Percentiles rank a stretch among this genome's conserved stretches.
phyloP scores from a whole-genome alignment of 2,329 filamentous ascomycete genomes.

The Claviceps citrina region DNA sequence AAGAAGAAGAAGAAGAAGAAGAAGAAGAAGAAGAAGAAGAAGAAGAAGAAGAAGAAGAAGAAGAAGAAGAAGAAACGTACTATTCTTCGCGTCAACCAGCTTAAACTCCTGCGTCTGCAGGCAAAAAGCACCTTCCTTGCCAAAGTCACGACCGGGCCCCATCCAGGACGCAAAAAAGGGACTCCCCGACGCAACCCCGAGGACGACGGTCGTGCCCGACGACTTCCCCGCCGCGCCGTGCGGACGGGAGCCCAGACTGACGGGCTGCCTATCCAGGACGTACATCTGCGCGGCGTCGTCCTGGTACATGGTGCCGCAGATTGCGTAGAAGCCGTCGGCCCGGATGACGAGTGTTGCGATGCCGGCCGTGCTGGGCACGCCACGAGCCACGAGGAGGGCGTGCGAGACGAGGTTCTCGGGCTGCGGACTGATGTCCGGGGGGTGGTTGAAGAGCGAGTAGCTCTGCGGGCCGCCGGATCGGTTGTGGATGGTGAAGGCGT shows the following conservation, averaged over 20 bases:
- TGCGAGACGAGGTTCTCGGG: not conserved
- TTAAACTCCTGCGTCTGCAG: not conserved
- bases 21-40: too few relatives aligned
- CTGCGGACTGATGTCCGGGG: not conserved
- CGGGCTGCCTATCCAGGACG: not conserved
- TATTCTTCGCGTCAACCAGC: not conserved
- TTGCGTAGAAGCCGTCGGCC: not conserved
- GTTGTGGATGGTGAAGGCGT: not conserved
- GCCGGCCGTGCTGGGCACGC: not conserved
- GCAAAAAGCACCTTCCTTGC: not conserved
- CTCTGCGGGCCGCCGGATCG: not conserved
- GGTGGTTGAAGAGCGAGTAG: not conserved
- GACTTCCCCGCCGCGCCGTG: not conserved
- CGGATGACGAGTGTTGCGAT: not conserved
- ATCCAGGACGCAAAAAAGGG: not conserved
- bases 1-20: too few relatives aligned
- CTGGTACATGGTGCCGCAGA: not conserved
- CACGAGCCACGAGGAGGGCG: not conserved
- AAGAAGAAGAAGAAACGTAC: too few relatives aligned
- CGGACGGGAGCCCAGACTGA: not conserved
- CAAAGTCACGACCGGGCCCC: not conserved
- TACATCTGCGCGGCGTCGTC: not conserved
- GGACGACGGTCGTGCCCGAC: not conserved
- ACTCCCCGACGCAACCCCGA: not conserved
- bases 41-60: too few relatives aligned